phyloP scores from a whole-genome alignment of 2,329 filamentous ascomycete genomes.

The Knufia petricola region DNA sequence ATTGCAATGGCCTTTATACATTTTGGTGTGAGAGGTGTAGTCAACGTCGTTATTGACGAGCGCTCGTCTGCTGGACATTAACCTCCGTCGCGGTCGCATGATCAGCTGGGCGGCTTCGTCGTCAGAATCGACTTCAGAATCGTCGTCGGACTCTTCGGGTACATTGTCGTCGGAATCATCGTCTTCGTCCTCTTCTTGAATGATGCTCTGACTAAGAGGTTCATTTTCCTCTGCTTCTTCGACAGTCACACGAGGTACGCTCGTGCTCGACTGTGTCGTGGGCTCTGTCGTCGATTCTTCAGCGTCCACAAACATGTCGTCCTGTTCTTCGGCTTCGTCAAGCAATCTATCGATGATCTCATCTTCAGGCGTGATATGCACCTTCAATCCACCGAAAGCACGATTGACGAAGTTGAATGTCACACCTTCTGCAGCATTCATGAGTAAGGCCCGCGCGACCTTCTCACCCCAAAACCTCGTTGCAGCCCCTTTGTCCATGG shows the following conservation, averaged over 20 bases:
- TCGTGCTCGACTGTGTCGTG: neutral
- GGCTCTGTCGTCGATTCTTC: neutral
- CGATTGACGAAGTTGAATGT: constrained; percentile 49
- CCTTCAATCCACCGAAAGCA: constrained; percentile 52
- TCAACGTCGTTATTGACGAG: constrained; percentile 47
- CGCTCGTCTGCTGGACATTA: constrained; percentile 31
- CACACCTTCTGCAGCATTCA: constrained; percentile 47
- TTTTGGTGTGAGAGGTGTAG: constrained; percentile 46
- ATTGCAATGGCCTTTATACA: constrained; percentile 57
- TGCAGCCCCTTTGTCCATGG: constrained; percentile 37
- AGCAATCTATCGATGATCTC: constrained; percentile 21
- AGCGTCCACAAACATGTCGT: constrained; percentile 9
- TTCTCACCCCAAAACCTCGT: constrained; percentile 50
- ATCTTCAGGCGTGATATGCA: constrained; percentile 26
- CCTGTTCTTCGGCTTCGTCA: constrained; percentile 19
- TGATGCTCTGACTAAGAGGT: neutral
- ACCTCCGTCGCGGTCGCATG: constrained; percentile 17
- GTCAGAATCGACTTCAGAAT: constrained; percentile 23
- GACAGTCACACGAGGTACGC: constrained; percentile 9
- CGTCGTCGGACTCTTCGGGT: constrained; percentile 28
- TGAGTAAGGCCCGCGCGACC: constrained; percentile 49
- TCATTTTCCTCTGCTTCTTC: constrained; percentile 28
- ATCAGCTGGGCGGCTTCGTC: constrained; percentile 13
- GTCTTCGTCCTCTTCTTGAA: constrained; percentile 6
- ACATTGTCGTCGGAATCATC: constrained; percentile 39